Conservation (phyloP, 192 early-diverging fungal genomes). For the Powellomyces hirtus region DNA sequence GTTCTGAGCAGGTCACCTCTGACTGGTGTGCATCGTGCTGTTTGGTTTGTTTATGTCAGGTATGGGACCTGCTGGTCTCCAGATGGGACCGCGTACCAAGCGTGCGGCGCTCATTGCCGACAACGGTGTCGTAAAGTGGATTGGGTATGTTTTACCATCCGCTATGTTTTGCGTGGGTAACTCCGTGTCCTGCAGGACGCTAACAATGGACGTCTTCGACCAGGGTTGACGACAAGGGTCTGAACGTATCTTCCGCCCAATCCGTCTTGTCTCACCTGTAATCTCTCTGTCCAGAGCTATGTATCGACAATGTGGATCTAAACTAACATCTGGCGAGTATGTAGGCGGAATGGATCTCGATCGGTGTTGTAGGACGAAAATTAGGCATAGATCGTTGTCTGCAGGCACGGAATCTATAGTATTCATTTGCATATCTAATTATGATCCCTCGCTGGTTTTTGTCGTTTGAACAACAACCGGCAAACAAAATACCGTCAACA, state of each 20-base stretch:
- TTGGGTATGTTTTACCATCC: constrained; percentile 41
- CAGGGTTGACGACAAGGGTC: constrained; percentile 55
- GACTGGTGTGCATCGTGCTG: too few species aligned
- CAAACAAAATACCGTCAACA: too few species aligned
- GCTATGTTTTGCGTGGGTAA: neutral
- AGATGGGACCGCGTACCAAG: constrained; percentile 47
- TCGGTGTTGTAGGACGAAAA: too few species aligned
- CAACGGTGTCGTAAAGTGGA: constrained; percentile 67
- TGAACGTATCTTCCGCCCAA: constrained; percentile 51
- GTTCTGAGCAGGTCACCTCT: neutral
- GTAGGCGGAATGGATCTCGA: too few species aligned
- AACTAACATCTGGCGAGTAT: too few species aligned
- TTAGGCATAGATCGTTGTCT: too few species aligned
- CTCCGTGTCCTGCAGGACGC: neutral
- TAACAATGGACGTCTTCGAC: neutral
- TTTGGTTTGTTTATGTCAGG: constrained; percentile 9
- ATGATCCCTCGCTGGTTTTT: too few species aligned
- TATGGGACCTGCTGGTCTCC: neutral
- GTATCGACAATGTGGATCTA: too few species aligned
- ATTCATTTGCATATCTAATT: too few species aligned
- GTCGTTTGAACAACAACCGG: too few species aligned
- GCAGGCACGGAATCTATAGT: too few species aligned
- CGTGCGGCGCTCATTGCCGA: constrained; percentile 74
- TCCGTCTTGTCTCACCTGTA: constrained; percentile 57
- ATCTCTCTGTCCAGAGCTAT: too few species aligned